These are phyloP conservation scores for Solanum hybrid DNA, from an alignment of 305 asterid species.

Conservation along the genomic window DNA sequence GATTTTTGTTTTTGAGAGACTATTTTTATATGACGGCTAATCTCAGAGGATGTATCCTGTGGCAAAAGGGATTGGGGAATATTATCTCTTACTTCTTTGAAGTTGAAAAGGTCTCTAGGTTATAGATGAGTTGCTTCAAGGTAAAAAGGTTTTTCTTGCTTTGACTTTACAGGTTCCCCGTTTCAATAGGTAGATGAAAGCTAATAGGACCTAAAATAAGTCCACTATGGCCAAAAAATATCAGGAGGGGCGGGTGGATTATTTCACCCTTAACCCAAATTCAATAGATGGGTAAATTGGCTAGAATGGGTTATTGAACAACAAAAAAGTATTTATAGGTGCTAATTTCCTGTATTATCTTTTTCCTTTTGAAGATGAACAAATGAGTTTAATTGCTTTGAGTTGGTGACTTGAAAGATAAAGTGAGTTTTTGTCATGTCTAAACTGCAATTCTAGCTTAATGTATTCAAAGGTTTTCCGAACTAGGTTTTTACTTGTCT, in stretches of 20 bases:
- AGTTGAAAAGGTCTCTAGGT: not conserved
- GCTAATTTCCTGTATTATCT: not conserved
- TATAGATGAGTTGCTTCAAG: not conserved
- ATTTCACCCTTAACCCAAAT: not conserved
- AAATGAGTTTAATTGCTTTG: not conserved
- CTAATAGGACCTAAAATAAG: not conserved
- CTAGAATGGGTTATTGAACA: not conserved
- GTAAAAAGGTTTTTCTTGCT: not conserved
- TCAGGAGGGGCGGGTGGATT: not conserved
- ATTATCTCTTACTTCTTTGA: not conserved
- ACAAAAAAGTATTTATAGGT: not conserved
- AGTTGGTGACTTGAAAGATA: not conserved
- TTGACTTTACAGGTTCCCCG: not conserved
- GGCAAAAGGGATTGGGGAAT: not conserved
- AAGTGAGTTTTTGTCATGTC: not conserved
- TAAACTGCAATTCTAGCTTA: not conserved
- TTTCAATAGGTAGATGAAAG: not conserved
- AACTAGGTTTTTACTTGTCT: not conserved
- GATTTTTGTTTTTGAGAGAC: not conserved
- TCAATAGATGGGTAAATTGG: not conserved
- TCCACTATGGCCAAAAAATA: not conserved
- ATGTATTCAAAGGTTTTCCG: not conserved
- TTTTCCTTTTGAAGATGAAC: not conserved
- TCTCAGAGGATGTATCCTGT: not conserved
- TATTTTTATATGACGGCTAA: not conserved